Evolutionary conservation across 2,329 filamentous ascomycete species (phyloP).

Genomic region (Fusarium burgessii): DNA sequence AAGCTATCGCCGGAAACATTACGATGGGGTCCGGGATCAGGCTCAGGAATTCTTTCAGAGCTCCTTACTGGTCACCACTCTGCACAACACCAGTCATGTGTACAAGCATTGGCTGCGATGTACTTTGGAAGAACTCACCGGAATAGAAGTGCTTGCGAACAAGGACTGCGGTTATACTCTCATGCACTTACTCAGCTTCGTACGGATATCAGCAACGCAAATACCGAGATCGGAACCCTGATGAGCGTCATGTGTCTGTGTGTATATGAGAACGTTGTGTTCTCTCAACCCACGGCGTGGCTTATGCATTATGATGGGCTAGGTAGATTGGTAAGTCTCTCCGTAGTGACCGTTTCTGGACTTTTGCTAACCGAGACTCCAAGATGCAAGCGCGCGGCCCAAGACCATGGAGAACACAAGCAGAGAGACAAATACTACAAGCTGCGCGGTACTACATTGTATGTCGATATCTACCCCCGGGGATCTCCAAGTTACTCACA

Average conservation of each 20-base stretch:
- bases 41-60: background rate
- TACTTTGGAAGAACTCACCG: slow-evolving; percentile 22
- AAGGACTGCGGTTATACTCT: slow-evolving; percentile 15
- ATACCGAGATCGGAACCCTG: slow-evolving; percentile 10
- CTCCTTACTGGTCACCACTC: slow-evolving; percentile 7
- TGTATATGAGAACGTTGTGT: slow-evolving; percentile 20
- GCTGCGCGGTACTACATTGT: slow-evolving; percentile 19
- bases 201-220: slow-evolving; percentile 5
- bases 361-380: background rate
- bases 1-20: slow-evolving; percentile 5
- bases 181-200: slow-evolving; percentile 21
- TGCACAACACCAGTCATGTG: slow-evolving; percentile 16
- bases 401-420: background rate
- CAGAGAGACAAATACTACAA: slow-evolving; percentile 19
- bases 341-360: rapidly evolving
- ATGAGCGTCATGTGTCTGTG: slow-evolving; percentile 29
- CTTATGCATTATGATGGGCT: slow-evolving; percentile 29
- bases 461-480: rapidly evolving
- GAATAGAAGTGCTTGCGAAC: slow-evolving; percentile 15
- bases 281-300: slow-evolving; percentile 29
- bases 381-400: slow-evolving; percentile 30
- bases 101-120: slow-evolving; percentile 16
- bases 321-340: slow-evolving; percentile 8
- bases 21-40: background rate
- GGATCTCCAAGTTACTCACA: background rate